Conservation (phyloP, 148 eudicot species). For the Arbutus unedo region DNA sequence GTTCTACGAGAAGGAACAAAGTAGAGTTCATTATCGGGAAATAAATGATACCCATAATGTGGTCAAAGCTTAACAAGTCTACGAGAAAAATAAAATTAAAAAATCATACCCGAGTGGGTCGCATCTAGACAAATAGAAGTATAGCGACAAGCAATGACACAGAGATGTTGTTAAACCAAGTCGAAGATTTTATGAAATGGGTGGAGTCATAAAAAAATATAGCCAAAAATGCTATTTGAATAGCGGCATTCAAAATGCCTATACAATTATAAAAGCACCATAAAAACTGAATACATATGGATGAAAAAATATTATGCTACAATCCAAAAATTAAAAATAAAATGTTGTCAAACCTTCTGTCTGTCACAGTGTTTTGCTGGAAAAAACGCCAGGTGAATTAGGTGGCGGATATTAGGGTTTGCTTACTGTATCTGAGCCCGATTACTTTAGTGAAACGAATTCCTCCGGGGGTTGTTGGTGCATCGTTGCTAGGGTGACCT, state of each 20-base stretch:
- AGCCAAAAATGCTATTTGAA: no score
- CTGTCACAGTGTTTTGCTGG: constrained; percentile 29
- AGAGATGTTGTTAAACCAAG: no score
- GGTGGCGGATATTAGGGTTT: constrained; percentile 22
- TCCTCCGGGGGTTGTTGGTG: constrained; percentile 30
- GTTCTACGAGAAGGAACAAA: not conserved
- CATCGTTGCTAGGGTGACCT: constrained; percentile 20
- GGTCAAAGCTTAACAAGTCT: no score
- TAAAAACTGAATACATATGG: no score
- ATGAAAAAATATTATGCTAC: not conserved
- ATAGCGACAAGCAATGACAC: no score
- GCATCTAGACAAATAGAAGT: no score
- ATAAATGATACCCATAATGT: not conserved
- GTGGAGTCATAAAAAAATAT: no score
- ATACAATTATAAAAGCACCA: no score
- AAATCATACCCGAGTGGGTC: no score
- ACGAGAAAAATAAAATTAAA: no score
- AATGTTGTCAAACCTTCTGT: constrained; percentile 3
- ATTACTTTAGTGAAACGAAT: constrained; percentile 26
- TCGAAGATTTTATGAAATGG: no score
- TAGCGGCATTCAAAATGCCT: no score
- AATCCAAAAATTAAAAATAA: not conserved
- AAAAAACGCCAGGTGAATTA: constrained; percentile 32
- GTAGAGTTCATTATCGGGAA: not conserved
- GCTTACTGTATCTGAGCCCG: constrained; percentile 19